Evolutionary conservation across 495 filamentous ascomycete species (phyloP).

Genomic region (Neurospora africana): DNA sequence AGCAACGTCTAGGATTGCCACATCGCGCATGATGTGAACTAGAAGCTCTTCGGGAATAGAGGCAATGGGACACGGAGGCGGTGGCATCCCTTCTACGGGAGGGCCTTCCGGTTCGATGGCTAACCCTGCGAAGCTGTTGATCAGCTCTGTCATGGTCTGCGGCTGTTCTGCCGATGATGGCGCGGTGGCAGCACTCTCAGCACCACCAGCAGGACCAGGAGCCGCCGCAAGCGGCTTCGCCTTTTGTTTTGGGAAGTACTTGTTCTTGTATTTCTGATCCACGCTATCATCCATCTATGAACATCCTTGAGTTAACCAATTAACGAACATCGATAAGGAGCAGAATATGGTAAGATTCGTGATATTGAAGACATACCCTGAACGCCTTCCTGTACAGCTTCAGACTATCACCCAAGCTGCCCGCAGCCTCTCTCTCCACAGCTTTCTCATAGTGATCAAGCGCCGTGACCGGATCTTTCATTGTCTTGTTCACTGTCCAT

Average conservation of each 20-base stretch:
- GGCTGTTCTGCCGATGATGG: conserved; percentile 7
- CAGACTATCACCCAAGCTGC: conserved; percentile 81
- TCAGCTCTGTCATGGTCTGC: conserved; percentile 52
- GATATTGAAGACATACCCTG: conserved; percentile 38
- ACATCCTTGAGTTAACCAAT: conserved; percentile 10
- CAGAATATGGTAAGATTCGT: background rate
- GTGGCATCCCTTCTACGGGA: conserved; percentile 50
- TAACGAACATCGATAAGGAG: conserved; percentile 4
- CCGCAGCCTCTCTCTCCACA: conserved; percentile 75
- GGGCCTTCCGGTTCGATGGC: conserved; percentile 48
- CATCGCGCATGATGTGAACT: conserved; percentile 44
- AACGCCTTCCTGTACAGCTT: conserved; percentile 85
- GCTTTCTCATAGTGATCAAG: conserved; percentile 90
- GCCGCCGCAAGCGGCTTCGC: conserved; percentile 25
- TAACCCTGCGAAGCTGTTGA: conserved; percentile 59
- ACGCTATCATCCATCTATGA: conserved; percentile 68
- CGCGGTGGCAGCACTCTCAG: background rate
- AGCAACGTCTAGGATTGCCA: conserved; percentile 67
- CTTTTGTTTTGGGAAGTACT: conserved; percentile 65
- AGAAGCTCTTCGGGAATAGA: conserved; percentile 74
- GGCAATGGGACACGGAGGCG: conserved; percentile 68
- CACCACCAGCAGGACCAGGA: background rate
- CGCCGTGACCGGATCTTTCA: conserved; percentile 58
- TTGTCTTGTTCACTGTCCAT: conserved; percentile 9
- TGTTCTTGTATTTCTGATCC: conserved; percentile 76